Percentiles rank a stretch among this genome's conserved stretches.
These are phyloP conservation scores for Penicillium ochrochloron DNA, from an alignment of 495 filamentous ascomycete species.

Conservation along the genomic window DNA sequence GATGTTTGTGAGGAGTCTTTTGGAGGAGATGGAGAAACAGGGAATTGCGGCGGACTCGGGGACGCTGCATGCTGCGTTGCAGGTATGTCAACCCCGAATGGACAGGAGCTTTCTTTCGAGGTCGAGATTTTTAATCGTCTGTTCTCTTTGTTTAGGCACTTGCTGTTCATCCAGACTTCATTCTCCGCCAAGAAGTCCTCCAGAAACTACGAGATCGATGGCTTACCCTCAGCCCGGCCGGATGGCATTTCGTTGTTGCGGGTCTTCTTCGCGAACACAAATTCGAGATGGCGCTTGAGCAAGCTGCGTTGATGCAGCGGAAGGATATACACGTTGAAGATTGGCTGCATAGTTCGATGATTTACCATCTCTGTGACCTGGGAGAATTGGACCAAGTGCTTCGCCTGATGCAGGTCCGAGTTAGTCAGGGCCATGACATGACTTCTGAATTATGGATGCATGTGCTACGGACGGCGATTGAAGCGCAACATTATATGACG, in stretches of 20 bases:
- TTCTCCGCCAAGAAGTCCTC: slow-evolving; percentile 73
- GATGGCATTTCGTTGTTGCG: slow-evolving; percentile 68
- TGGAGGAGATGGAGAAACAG: slow-evolving; percentile 69
- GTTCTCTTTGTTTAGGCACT: slow-evolving; percentile 57
- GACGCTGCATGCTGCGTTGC: slow-evolving; percentile 73
- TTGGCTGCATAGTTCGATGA: slow-evolving; percentile 78
- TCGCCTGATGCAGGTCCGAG: slow-evolving; percentile 61
- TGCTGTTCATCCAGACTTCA: slow-evolving; percentile 83
- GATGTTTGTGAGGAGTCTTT: slow-evolving; percentile 57
- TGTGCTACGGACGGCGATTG: slow-evolving; percentile 70
- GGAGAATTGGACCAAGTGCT: slow-evolving; percentile 79
- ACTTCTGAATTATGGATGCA: slow-evolving; percentile 64
- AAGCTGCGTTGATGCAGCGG: slow-evolving; percentile 66
- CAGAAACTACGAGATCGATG: slow-evolving; percentile 66
- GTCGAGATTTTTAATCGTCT: slow-evolving; percentile 11
- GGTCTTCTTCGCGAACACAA: slow-evolving; percentile 80
- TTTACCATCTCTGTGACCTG: slow-evolving; percentile 69
- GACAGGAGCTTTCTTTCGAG: background rate
- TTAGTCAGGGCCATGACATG: slow-evolving; percentile 50
- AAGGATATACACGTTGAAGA: slow-evolving; percentile 58
- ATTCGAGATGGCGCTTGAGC: slow-evolving; percentile 79
- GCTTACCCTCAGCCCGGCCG: slow-evolving; percentile 66
- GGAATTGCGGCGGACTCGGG: slow-evolving; percentile 63
- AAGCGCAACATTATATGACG: slow-evolving; percentile 55
- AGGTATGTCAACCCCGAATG: slow-evolving; percentile 49